Conservation (phyloP, 2,329 filamentous ascomycete genomes). For the Penicillium sp. region DNA sequence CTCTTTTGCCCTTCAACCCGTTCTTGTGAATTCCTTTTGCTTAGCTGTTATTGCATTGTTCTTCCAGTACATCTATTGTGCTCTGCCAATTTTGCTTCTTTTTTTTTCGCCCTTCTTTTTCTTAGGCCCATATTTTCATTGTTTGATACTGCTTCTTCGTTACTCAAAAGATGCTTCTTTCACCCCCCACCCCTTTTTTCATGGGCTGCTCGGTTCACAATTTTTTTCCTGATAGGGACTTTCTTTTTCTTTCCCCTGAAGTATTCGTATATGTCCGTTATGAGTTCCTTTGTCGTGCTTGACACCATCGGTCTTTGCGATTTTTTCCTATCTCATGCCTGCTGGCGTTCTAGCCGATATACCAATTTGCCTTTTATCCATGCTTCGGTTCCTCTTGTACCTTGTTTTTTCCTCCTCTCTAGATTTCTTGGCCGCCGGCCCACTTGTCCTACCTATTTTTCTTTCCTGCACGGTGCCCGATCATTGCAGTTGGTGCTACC, state of each 20-base stretch:
- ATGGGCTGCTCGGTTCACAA: constrained; percentile 22
- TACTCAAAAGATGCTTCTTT: constrained; percentile 16
- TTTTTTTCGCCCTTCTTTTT: constrained; percentile 15
- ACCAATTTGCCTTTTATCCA: constrained; percentile 29
- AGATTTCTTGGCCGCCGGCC: constrained; percentile 10
- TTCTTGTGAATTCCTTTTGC: constrained; percentile 22
- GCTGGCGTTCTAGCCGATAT: constrained; percentile 32
- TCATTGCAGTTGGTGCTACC: constrained; percentile 11
- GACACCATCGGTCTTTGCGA: constrained; percentile 13
- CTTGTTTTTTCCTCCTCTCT: background rate
- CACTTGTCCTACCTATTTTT: constrained; percentile 11
- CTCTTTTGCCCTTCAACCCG: constrained; percentile 23
- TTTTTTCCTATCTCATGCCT: constrained; percentile 19
- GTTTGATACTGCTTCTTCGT: constrained; percentile 26
- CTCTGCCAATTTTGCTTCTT: constrained; percentile 24
- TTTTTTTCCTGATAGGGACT: constrained; percentile 16
- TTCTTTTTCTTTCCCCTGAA: constrained; percentile 10
- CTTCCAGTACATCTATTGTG: constrained; percentile 23
- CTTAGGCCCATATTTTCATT: constrained; percentile 24
- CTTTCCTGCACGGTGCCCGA: constrained; percentile 15
- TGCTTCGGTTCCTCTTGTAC: background rate
- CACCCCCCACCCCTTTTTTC: constrained; percentile 5
- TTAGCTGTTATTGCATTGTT: constrained; percentile 24
- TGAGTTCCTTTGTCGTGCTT: constrained; percentile 22
- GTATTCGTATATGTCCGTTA: constrained; percentile 30